Evolutionary conservation across 495 filamentous ascomycete species (phyloP).

Genomic region (Haplographium delicatum): DNA sequence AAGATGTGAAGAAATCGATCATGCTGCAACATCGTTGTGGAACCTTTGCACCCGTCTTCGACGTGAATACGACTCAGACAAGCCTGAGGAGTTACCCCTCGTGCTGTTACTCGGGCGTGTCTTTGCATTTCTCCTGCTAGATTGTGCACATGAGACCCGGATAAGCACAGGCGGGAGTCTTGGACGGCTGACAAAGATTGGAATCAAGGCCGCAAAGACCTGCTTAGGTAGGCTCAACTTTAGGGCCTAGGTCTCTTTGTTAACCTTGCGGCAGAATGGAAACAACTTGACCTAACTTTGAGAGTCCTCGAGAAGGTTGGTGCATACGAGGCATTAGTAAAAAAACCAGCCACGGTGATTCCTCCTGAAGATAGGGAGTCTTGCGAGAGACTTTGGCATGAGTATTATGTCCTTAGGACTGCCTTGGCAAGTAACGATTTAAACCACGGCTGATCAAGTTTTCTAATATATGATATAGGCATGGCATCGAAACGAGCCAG

Average conservation of each 20-base stretch:
- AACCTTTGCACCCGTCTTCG: conserved; percentile 56
- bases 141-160: conserved; percentile 45
- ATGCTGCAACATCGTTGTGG: conserved; percentile 54
- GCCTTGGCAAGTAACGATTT: conserved; percentile 49
- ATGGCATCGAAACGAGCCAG: conserved; percentile 63
- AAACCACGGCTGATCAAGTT: neutral
- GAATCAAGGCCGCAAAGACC: conserved; percentile 57
- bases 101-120: conserved; percentile 37
- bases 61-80: conserved; percentile 24
- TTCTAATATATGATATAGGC: conserved; percentile 41
- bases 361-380: conserved; percentile 25
- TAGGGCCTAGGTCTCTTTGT: neutral
- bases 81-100: conserved; percentile 6
- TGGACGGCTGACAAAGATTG: conserved; percentile 57
- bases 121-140: conserved; percentile 67
- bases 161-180: conserved; percentile 33
- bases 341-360: conserved; percentile 31
- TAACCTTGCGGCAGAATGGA: conserved; percentile 23
- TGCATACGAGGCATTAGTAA: conserved; percentile 54
- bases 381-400: conserved; percentile 40
- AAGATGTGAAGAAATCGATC: conserved; percentile 43
- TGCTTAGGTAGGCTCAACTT: conserved; percentile 53
- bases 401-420: conserved; percentile 68
- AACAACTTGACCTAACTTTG: conserved; percentile 49
- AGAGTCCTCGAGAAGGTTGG: conserved; percentile 60